Base-by-base conservation (phyloP, 192 early-diverging fungal species). In the Phycomyces blakesleeanus region DNA sequence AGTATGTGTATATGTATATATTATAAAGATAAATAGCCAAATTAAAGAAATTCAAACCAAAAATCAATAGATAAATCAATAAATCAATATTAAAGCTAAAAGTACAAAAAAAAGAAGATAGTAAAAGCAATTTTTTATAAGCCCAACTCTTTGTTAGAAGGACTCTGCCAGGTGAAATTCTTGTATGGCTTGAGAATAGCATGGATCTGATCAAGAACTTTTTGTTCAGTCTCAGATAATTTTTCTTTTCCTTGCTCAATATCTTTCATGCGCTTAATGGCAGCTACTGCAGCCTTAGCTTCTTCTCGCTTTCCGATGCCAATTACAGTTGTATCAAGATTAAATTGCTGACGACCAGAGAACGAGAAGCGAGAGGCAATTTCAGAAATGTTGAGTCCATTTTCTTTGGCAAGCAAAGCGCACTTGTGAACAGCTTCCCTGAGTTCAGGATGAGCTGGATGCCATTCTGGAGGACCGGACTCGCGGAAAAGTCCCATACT, bases 401-500 rank as follows among this genome's bases (percentile, higher is more conserved):
- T 61, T 4, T 56, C 64, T 16, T 70, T 55, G 12, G 85, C 75
- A 16, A 83, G 39, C 34, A 57, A 21, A 7, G 67, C 67, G 41
- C 82, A 84, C 44, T 82, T 57, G 18, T 72, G 55, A 58, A 78
- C 84, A 10, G 83, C 83, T 21, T 61, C 15, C 16, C 70, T 76
- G 22, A 89, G 73, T 5, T 74, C 67, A 5, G 24, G 5, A 22
- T 81, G 83, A 14, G 86, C 86, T 10, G 89, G 89, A 61, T 91
- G 89, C 89, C 89, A 91, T 6, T 79, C 76, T 2, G 82, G 78
- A 7, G 63, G 63, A 2, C 64, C 70, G 11, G 70, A 61, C 8
- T 73, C 67, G 16, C 82, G 72, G 9, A 91, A 72, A 15, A 91
- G 66, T 0, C 84, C 89, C 89, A 91, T 91, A 14, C 81, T 83